Conservation (phyloP, 768 basidiomycete genomes). For the Lentinula detonsa region DNA sequence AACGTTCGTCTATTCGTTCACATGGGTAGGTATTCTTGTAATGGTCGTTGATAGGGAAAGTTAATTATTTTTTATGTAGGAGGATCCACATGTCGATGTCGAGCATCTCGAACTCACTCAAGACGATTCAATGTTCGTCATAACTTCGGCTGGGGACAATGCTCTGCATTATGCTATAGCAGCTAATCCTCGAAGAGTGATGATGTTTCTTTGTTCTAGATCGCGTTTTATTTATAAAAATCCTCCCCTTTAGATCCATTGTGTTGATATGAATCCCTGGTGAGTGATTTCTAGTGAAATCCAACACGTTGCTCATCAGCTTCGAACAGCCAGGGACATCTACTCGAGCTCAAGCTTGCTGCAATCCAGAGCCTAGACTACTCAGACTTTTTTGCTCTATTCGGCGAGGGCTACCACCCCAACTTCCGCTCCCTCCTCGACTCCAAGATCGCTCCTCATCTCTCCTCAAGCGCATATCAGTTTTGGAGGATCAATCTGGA, state of each 20-base stretch:
- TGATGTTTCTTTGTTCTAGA: slow-evolving; percentile 9
- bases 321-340: slow-evolving; percentile 56
- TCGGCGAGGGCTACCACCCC: slow-evolving; percentile 57
- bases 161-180: slow-evolving; percentile 72
- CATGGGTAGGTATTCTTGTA: slow-evolving; percentile 32
- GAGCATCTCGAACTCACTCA: slow-evolving; percentile 48
- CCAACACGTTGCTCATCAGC: neutral
- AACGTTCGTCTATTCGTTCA: slow-evolving; percentile 60
- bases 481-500: slow-evolving; percentile 66
- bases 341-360: slow-evolving; percentile 75
- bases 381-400: slow-evolving; percentile 59
- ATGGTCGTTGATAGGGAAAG: neutral
- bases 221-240: neutral
- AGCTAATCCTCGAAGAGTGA: slow-evolving; percentile 48
- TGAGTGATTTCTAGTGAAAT: slow-evolving; percentile 11
- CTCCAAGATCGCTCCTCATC: slow-evolving; percentile 52
- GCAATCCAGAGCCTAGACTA: slow-evolving; percentile 50
- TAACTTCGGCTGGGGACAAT: slow-evolving; percentile 78
- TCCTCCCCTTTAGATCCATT: slow-evolving; percentile 40
- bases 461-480: slow-evolving; percentile 69
- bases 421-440: slow-evolving; percentile 58
- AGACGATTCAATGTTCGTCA: slow-evolving; percentile 65
- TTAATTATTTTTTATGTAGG: slow-evolving; percentile 26
- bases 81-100: slow-evolving; percentile 75
- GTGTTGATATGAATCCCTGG: slow-evolving; percentile 71